phyloP scores from a whole-genome alignment of 2,329 filamentous ascomycete species.

The Coniochaeta sp. region DNA sequence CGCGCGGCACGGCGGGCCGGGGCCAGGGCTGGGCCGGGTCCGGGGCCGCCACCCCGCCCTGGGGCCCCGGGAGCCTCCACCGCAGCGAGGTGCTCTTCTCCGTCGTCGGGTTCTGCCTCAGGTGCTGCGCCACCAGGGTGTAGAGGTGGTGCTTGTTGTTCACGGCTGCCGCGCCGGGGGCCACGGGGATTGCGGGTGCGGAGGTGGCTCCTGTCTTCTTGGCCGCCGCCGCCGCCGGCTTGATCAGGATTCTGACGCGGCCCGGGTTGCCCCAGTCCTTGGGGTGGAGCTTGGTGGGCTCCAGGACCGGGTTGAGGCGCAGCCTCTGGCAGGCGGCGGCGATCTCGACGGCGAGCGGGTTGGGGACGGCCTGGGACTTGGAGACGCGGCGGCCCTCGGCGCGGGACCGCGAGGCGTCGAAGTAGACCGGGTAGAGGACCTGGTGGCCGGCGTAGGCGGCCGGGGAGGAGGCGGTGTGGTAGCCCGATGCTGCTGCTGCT shows the following conservation, averaged over 20 bases:
- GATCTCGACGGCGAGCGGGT: constrained; percentile 85
- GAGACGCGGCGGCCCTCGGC: constrained; percentile 76
- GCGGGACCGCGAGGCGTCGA: constrained; percentile 68
- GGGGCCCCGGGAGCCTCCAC: constrained; percentile 63
- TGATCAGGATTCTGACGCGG: constrained; percentile 74
- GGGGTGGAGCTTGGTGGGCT: constrained; percentile 86
- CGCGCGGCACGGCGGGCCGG: constrained; percentile 67
- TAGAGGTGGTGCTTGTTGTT: constrained; percentile 84
- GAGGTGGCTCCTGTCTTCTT: too few relatives aligned
- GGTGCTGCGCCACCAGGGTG: constrained; percentile 67
- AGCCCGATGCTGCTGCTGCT: constrained; percentile 1
- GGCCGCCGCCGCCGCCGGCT: constrained; percentile 18
- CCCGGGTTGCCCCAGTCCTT: constrained; percentile 98
- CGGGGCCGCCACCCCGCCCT: constrained; percentile 39
- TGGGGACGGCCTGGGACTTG: constrained; percentile 63
- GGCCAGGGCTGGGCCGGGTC: constrained; percentile 61
- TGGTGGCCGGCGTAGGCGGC: constrained; percentile 67
- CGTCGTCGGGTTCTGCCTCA: constrained; percentile 71
- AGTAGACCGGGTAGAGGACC: constrained; percentile 93
- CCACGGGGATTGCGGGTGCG: neutral
- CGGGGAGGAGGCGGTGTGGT: constrained; percentile 32
- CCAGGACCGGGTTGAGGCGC: constrained; percentile 67
- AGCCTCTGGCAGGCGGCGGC: constrained; percentile 74
- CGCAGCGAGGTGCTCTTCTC: constrained; percentile 60
- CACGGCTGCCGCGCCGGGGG: constrained; percentile 42